Base-by-base conservation (phyloP, 2,329 filamentous ascomycete genomes). In the Chaetoscypha palmicola region DNA sequence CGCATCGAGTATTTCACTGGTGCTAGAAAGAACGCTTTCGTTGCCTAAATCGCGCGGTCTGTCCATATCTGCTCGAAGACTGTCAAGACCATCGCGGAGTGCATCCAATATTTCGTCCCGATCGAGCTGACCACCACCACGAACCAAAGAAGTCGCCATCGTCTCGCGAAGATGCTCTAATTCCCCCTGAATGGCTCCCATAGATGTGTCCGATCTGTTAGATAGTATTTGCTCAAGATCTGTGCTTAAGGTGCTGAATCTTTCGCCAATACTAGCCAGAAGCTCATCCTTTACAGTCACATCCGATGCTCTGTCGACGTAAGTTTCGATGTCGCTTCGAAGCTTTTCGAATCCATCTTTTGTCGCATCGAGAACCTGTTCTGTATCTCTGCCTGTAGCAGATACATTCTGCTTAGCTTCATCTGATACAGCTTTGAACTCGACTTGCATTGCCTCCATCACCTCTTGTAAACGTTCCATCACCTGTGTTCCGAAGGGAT, bases 331-430 rank as follows among this genome's bases (percentile, higher is more conserved):
- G 46, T 94, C 85, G 10, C 71, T 68, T 9, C 88, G 81, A 5
- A 97, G 75, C 53, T 78, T 82, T 54, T 94, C 88, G 11, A 95
- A 73, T 0, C 89, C 89, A 59, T 94, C 87, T 54, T 88, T 91
- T 33, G 94, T 82, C 1, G 88, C 86, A 62, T 92, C 86, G 3
- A 96, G 71, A 10, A 94, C 81, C 62, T 95, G 87, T 62, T 95
- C 89, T 0, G 88, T 91, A 60, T 92, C 87, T 46, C 81, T 76
- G 31, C 84, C 86, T 54, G 81, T 86, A 49, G 84, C 82, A 2
- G 85, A 79, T 16, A 87, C 82, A 54, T 88, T 91, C 56, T 91
- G 78, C 62, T 90, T 89, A 9, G 77, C 73, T 55, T 81, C 78
- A 21, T 80, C 73, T 0, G 77, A 79, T 2, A 79, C 68, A 2